Base-by-base conservation (phyloP, 1,139 yeast genomes). In the Blastobotrys raffinosifermentans region DNA sequence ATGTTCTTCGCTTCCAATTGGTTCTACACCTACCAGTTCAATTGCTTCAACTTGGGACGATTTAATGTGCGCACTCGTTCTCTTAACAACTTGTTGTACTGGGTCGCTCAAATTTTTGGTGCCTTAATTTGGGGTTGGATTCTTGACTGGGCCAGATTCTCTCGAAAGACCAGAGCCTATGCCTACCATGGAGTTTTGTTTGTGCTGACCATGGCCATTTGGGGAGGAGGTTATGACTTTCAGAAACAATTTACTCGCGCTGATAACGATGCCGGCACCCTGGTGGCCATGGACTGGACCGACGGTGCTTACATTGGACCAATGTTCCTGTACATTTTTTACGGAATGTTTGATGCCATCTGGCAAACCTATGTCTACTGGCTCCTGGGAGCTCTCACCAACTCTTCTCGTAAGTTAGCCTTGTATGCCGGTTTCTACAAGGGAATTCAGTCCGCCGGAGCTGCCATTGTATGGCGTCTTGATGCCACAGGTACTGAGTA, bases 11-110 rank as follows among this genome's bases (percentile, higher is more conserved):
- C 77, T 15, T 73, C 81, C 29, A 77, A 77, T 63, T 75, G 78
- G 77, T 77, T 75, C 61, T 74, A 74, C 63, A 73, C 81, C 31
- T 76, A 76, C 57, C 81, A 77, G 57, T 75, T 73, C 49, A 75
- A 75, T 53, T 73, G 72, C 44, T 67, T 71, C 54, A 76, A 76
- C 54, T 73, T 72, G 26, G 73, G 73, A 16, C 64, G 72, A 43
- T 77, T 77, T 60, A 74, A 70, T 53, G 59, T 75, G 40, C 67
- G 80, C 55, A 73, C 82, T 19, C 68, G 82, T 53, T 72, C 82
- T 3, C 66, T 76, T 51, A 76, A 76, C 61, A 71, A 76, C 16
- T 63, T 75, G 39, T 68, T 76, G 40, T 77, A 75, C 60, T 77
- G 81, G 81, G 55, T 71, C 38, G 61, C 75, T 42, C 81, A 77